Conservation (phyloP, 83 land plant genomes). For the Isoetes engelmannii region DNA sequence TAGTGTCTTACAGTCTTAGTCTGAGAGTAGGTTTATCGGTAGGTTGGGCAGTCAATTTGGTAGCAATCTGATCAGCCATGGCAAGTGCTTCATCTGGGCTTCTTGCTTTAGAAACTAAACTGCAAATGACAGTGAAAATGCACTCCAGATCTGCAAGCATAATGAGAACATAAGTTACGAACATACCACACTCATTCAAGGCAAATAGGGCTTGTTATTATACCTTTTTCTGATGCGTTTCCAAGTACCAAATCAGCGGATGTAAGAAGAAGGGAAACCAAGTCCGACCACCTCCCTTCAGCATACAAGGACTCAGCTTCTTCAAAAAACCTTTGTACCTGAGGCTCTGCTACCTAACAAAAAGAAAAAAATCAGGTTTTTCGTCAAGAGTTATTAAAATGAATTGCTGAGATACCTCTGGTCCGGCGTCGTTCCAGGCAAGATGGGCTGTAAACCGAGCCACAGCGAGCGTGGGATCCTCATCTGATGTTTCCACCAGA, state of each 20-base stretch:
- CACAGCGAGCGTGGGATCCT: conserved; percentile 81
- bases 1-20: conserved; percentile 63
- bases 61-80: conserved; percentile 76
- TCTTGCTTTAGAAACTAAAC: conserved; percentile 64
- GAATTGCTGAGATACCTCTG: conserved; percentile 44
- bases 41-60: conserved; percentile 59
- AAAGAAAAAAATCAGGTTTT: background rate
- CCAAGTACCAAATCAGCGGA: conserved; percentile 75
- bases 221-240: conserved; percentile 79
- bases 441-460: conserved; percentile 77
- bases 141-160: conserved; percentile 67
- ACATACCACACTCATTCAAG: background rate
- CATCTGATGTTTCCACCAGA: conserved; percentile 78
- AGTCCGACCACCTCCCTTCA: conserved; percentile 59
- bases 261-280: conserved; percentile 77
- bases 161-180: too few species aligned
- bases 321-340: conserved; percentile 46
- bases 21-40: conserved; percentile 78
- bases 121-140: conserved; percentile 74
- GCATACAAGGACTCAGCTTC: conserved; percentile 68
- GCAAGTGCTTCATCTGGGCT: conserved; percentile 72
- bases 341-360: conserved; percentile 65
- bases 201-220: background rate
- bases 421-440: conserved; percentile 90
- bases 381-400: background rate